Evolutionary conservation across 306 rosid genomes (phyloP), one percentile per base, ranked within the genome.

Genomic region (Mimosa bimucronata): DNA sequence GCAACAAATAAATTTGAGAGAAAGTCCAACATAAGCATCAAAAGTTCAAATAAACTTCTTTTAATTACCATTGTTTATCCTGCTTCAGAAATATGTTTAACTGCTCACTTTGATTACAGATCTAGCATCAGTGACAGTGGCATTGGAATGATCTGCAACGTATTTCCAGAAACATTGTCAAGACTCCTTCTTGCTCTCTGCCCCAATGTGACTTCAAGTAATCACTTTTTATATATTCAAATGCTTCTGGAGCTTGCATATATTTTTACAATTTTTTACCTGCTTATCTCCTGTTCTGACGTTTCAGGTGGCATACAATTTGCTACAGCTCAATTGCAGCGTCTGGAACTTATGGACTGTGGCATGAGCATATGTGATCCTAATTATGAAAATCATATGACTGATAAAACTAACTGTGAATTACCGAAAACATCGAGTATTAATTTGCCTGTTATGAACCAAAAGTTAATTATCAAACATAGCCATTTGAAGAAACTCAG

Each of bases 101-200:
- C 23, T 31, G 45, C 44, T 44, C 23, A 50, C 77, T 88, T 83
- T 42, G 66, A 31, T 83, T 77, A 31, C 94, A 96, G 99, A 81
- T 96, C 99, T 70, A 89, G 98, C 86, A 76, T 96, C 80, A 96
- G 90, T 83, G 99, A 96, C 86, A 86, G 93, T 82, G 99, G 98
- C 81, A 86, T 96, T 78, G 97, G 97, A 80, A 96, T 96, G 79
- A 96, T 96, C 82, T 96, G 98, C 88, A 93, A 88, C 77, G 98
- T 88, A 70, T 90, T 90, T 82, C 89, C 98, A 45, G 94, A 90
- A 65, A 88, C 99, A 46, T 62, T 96, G 78, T 85, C 86, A 53
- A 93, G 93, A 72, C 97, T 93, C 62, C 99, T 93, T 16, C 94
- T 96, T 85, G 98, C 99, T 64, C 93, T 96, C 77, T 96, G 99